A percentile compares a stretch with the other conserved stretches of the same genome.
These are phyloP conservation scores for Globisporangium iwayamae DNA, from an alignment of 352 stramenopile species.

Conservation along the genomic window DNA sequence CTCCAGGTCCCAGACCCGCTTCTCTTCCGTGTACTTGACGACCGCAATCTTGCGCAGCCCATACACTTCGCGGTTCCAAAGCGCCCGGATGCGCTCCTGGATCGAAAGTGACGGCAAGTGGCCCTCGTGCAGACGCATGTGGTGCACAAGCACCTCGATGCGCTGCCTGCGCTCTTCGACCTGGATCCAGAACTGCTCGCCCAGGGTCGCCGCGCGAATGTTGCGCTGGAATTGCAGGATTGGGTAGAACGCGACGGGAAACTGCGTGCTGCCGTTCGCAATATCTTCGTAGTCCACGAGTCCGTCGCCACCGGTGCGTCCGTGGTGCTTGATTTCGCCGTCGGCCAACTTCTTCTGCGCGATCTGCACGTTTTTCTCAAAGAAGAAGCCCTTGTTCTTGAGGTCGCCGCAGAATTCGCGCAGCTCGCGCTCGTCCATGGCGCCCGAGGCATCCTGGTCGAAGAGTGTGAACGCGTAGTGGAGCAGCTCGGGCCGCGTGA, in stretches of 20 bases:
- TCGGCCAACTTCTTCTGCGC: conserved; percentile 47
- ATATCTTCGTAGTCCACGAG: conserved; percentile 59
- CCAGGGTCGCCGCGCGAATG: conserved; percentile 39
- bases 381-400: conserved; percentile 53
- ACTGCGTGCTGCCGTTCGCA: conserved; percentile 46
- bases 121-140: conserved; percentile 57
- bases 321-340: conserved; percentile 22
- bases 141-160: conserved; percentile 50
- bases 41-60: conserved; percentile 32
- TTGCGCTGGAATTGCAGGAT: conserved; percentile 66
- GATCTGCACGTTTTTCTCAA: conserved; percentile 55
- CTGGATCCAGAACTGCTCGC: conserved; percentile 46
- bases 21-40: conserved; percentile 42
- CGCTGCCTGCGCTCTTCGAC: conserved; percentile 33
- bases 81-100: conserved; percentile 24
- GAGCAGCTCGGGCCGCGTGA: conserved; percentile 48
- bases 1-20: conserved; percentile 20
- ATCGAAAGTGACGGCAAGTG: conserved; percentile 43
- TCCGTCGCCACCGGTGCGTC: conserved; percentile 18
- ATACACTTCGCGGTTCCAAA: conserved; percentile 28
- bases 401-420: conserved; percentile 50
- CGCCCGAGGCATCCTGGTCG: conserved; percentile 57
- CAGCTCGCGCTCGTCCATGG: conserved; percentile 57
- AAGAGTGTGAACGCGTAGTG: conserved; percentile 71
- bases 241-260: conserved; percentile 64